These are phyloP conservation scores for Aspergillus saccharolyticus DNA, from an alignment of 495 filamentous ascomycete genomes.

Conservation along the genomic window DNA sequence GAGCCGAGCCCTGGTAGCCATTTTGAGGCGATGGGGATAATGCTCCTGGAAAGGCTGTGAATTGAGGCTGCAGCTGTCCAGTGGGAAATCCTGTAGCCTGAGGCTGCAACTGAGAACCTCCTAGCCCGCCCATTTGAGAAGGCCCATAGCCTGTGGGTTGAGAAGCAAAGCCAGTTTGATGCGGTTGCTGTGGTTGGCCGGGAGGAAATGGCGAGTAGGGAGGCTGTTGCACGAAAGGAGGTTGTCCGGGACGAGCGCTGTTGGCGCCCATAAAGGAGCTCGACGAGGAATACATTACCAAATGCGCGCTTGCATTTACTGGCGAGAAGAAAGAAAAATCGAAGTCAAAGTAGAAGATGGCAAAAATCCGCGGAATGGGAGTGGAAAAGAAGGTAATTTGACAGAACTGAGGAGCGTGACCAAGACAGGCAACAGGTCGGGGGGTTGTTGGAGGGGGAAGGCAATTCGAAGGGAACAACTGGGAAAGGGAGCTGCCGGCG, in stretches of 20 bases:
- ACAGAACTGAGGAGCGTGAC: slow-evolving; percentile 7
- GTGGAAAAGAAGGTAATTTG: slow-evolving; percentile 11
- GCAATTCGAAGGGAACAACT: neutral
- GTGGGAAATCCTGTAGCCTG: slow-evolving; percentile 56
- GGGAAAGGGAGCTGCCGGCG: neutral
- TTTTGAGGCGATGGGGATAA: slow-evolving; percentile 42
- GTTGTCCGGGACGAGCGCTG: slow-evolving; percentile 65
- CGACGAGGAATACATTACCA: slow-evolving; percentile 79
- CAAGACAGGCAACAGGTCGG: neutral
- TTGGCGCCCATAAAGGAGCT: slow-evolving; percentile 77
- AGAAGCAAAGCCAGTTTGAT: slow-evolving; percentile 46
- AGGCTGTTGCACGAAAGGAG: slow-evolving; percentile 45
- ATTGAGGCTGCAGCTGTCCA: slow-evolving; percentile 60
- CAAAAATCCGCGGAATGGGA: slow-evolving; percentile 14
- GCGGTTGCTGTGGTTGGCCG: slow-evolving; percentile 52
- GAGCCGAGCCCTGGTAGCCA: slow-evolving; percentile 39
- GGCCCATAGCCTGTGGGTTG: slow-evolving; percentile 51
- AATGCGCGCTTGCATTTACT: slow-evolving; percentile 27
- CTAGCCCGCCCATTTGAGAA: slow-evolving; percentile 47
- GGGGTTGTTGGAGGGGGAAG: too few species aligned
- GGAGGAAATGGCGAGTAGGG: slow-evolving; percentile 43
- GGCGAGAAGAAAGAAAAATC: slow-evolving; percentile 15
- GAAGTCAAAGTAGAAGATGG: slow-evolving; percentile 20
- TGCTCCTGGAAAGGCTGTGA: slow-evolving; percentile 49
- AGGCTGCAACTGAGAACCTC: slow-evolving; percentile 44